Percentiles rank a stretch among this genome's conserved stretches.
phyloP scores from a whole-genome alignment of 2,329 filamentous ascomycete genomes.

The Hypoxylon rubiginosum region DNA sequence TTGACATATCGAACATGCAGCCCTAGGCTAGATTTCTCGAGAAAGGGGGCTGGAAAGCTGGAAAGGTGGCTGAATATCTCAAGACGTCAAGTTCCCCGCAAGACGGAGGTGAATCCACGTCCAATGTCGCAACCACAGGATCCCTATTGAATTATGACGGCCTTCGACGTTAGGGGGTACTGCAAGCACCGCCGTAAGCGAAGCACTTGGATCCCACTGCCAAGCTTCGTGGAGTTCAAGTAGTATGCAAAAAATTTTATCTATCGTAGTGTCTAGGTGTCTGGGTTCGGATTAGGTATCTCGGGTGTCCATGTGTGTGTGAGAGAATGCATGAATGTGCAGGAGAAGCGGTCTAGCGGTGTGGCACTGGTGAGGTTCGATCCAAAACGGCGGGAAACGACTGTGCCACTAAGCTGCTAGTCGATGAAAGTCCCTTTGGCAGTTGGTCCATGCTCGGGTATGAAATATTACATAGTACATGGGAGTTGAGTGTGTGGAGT shows the following conservation, averaged over 20 bases:
- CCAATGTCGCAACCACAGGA: slow-evolving; percentile 14
- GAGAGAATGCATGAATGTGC: slow-evolving; percentile 4
- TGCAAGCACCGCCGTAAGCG: slow-evolving; percentile 32
- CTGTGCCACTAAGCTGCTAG: slow-evolving; percentile 33
- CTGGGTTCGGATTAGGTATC: not conserved
- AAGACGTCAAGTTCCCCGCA: slow-evolving; percentile 14
- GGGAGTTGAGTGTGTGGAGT: not conserved
- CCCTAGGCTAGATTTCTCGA: not conserved
- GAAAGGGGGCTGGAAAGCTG: not conserved
- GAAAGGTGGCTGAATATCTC: slow-evolving; percentile 18
- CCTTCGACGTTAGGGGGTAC: not conserved
- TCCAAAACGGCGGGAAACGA: slow-evolving; percentile 21
- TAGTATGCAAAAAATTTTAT: slow-evolving; percentile 9
- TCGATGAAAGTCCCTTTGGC: slow-evolving; percentile 9
- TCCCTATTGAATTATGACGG: not conserved
- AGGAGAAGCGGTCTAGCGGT: slow-evolving; percentile 9
- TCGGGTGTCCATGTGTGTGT: not conserved
- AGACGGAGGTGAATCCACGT: slow-evolving; percentile 24
- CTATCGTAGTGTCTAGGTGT: slow-evolving; percentile 7
- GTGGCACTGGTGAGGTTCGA: slow-evolving; percentile 17
- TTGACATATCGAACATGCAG: slow-evolving; percentile 27
- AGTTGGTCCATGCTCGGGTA: slow-evolving; percentile 18
- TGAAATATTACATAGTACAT: not conserved
- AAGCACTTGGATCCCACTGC: slow-evolving; percentile 17
- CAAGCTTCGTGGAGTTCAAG: slow-evolving; percentile 17